Evolutionary conservation across 148 eudicot species (phyloP).

Genomic region (Selenicereus undatus): DNA sequence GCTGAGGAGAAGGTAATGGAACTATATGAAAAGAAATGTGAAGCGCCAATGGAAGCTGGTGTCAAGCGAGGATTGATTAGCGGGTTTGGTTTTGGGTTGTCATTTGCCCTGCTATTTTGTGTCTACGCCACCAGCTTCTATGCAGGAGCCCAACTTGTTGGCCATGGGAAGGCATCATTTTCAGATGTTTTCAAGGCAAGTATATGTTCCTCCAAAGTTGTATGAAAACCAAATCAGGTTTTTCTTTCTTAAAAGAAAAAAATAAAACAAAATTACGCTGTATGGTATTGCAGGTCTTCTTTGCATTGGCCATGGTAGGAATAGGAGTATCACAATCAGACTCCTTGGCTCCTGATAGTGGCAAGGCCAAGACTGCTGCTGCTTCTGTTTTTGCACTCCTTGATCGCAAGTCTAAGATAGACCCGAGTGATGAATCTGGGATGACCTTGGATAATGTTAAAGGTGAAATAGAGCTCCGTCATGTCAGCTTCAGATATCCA

Average conservation of each 20-base stretch:
- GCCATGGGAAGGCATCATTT: slow-evolving; percentile 40
- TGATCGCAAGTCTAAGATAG: slow-evolving; percentile 51
- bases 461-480: slow-evolving; percentile 54
- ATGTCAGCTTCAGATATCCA: slow-evolving; percentile 56
- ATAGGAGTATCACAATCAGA: slow-evolving; percentile 43
- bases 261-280: not conserved
- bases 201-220: not conserved
- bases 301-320: slow-evolving; percentile 48
- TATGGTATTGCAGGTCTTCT: slow-evolving; percentile 45
- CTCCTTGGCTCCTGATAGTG: slow-evolving; percentile 39
- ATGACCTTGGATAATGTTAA: slow-evolving; percentile 36
- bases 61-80: slow-evolving; percentile 47
- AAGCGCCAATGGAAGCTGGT: slow-evolving; percentile 42
- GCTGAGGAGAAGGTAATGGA: slow-evolving; percentile 53
- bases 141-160: slow-evolving; percentile 52
- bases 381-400: slow-evolving; percentile 50
- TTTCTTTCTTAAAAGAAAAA: too few relatives aligned
- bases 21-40: slow-evolving; percentile 44
- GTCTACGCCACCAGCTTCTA: slow-evolving; percentile 46
- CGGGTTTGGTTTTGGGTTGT: slow-evolving; percentile 47
- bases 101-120: slow-evolving; percentile 32
- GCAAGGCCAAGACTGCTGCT: slow-evolving; percentile 49
- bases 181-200: slow-evolving; percentile 44
- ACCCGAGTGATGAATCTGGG: slow-evolving; percentile 53
- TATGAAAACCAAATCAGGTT: too few relatives aligned